Percentiles rank a stretch among this genome's conserved stretches.
Evolutionary conservation across 2,329 filamentous ascomycete genomes (phyloP).

Genomic region (Paramyrothecium sp.): DNA sequence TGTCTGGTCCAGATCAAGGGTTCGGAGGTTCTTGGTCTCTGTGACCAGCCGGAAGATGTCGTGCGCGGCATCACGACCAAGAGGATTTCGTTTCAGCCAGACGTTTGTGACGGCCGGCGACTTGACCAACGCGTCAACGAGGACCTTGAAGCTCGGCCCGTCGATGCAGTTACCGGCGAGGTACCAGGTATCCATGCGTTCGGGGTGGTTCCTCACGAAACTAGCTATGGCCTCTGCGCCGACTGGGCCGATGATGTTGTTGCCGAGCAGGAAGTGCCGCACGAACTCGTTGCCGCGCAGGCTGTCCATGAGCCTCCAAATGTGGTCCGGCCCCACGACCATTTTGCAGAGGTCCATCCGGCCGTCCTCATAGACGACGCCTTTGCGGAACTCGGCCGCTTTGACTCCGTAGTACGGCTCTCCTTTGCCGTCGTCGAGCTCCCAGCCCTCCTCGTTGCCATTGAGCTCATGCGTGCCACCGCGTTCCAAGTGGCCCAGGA

Average conservation of each 20-base stretch:
- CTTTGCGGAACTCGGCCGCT: slow-evolving; percentile 33
- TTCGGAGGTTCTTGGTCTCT: slow-evolving; percentile 38
- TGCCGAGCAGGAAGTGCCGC: slow-evolving; percentile 51
- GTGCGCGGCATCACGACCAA: slow-evolving; percentile 34
- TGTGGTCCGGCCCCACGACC: slow-evolving; percentile 50
- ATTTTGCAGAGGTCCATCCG: slow-evolving; percentile 56
- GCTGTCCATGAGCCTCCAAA: slow-evolving; percentile 47
- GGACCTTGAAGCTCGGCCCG: slow-evolving; percentile 32
- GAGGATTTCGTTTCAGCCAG: slow-evolving; percentile 55
- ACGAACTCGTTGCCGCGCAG: slow-evolving; percentile 45
- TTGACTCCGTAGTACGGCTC: slow-evolving; percentile 34
- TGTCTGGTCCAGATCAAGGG: slow-evolving; percentile 53
- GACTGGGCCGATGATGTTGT: slow-evolving; percentile 51
- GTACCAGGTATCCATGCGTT: slow-evolving; percentile 54
- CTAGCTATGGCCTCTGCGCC: slow-evolving; percentile 43
- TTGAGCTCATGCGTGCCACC: slow-evolving; percentile 26
- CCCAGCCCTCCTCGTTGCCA: slow-evolving; percentile 19
- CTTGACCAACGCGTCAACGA: slow-evolving; percentile 43
- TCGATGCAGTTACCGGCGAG: slow-evolving; percentile 55
- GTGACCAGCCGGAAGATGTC: slow-evolving; percentile 44
- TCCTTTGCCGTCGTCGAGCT: slow-evolving; percentile 31
- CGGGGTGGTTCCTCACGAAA: slow-evolving; percentile 43
- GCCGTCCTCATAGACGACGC: slow-evolving; percentile 47
- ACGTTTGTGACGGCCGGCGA: slow-evolving; percentile 45
- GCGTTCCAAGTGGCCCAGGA: slow-evolving; percentile 27